A percentile compares a stretch with the other conserved stretches of the same genome.
These are phyloP conservation scores for Candida verbasci DNA, from an alignment of 805 yeast species.

Conservation along the genomic window DNA sequence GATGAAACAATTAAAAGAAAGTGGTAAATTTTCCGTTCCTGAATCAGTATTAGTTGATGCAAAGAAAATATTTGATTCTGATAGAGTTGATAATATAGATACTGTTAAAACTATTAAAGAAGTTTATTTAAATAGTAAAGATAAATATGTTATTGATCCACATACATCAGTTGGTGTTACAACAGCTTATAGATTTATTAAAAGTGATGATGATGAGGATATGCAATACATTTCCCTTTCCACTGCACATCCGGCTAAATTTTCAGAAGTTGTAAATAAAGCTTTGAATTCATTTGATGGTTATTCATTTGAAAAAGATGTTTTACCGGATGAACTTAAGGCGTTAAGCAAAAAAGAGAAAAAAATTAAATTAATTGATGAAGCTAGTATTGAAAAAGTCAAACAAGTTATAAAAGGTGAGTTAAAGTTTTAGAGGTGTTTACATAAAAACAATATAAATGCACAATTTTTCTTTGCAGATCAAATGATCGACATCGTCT, in stretches of 20 bases:
- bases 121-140: constrained; percentile 55
- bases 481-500: too few species aligned
- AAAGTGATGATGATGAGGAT: constrained; percentile 25
- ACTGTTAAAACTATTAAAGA: constrained; percentile 76
- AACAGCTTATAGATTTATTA: constrained; percentile 63
- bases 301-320: constrained; percentile 83
- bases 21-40: constrained; percentile 75
- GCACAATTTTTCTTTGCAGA: too few species aligned
- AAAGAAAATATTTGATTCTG: constrained; percentile 65
- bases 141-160: constrained; percentile 86
- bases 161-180: constrained; percentile 94
- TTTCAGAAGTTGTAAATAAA: constrained; percentile 89
- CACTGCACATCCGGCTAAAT: constrained; percentile 99
- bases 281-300: constrained; percentile 64
- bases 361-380: constrained; percentile 67
- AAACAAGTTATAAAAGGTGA: constrained; percentile 74
- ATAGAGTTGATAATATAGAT: constrained; percentile 71
- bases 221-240: constrained; percentile 70
- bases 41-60: constrained; percentile 63
- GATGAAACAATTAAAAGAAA: constrained; percentile 73
- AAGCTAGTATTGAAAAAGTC: constrained; percentile 68
- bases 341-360: constrained; percentile 66
- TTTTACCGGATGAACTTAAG: constrained; percentile 83
- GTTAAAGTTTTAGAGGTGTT: constrained; percentile 10
- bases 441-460: too few species aligned